Evolutionary conservation across 805 yeast genomes (phyloP).

Genomic region (Ogataea ganodermae): DNA sequence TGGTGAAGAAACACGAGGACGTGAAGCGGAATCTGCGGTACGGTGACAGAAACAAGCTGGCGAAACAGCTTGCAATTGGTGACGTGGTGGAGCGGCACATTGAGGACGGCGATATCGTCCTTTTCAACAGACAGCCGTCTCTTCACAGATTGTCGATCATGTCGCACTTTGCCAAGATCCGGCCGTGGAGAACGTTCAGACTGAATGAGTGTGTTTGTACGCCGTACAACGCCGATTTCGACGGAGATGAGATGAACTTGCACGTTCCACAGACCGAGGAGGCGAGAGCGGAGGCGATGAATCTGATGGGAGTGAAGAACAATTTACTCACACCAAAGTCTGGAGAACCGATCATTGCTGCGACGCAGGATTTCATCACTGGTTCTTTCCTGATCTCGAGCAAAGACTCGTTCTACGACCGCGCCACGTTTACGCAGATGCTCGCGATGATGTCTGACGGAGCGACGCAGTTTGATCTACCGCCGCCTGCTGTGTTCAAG

Average conservation of each 20-base stretch:
- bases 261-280: constrained; percentile 99
- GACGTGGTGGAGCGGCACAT: constrained; percentile 95
- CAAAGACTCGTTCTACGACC: constrained; percentile 90
- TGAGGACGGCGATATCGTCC: constrained; percentile 94
- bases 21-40: constrained; percentile 86
- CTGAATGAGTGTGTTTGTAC: constrained; percentile 98
- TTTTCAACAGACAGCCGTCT: constrained; percentile 97
- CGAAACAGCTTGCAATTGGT: constrained; percentile 76
- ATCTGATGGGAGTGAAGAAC: constrained; percentile 96
- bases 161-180: constrained; percentile 91
- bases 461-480: constrained; percentile 80
- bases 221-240: constrained; percentile 98
- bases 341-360: constrained; percentile 99
- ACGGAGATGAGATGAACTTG: constrained; percentile 98
- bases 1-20: constrained; percentile 77
- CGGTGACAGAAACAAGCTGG: constrained; percentile 80
- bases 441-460: constrained; percentile 97
- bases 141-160: constrained; percentile 91
- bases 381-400: constrained; percentile 92
- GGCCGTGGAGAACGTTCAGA: constrained; percentile 98
- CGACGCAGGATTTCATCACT: constrained; percentile 98
- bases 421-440: constrained; percentile 79
- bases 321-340: constrained; percentile 94
- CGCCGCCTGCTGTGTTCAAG: constrained; percentile 92
- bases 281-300: constrained; percentile 98